These are phyloP conservation scores for Bigelowiella natans DNA, from an alignment of 78 protist genomes.

Conservation along the genomic window DNA sequence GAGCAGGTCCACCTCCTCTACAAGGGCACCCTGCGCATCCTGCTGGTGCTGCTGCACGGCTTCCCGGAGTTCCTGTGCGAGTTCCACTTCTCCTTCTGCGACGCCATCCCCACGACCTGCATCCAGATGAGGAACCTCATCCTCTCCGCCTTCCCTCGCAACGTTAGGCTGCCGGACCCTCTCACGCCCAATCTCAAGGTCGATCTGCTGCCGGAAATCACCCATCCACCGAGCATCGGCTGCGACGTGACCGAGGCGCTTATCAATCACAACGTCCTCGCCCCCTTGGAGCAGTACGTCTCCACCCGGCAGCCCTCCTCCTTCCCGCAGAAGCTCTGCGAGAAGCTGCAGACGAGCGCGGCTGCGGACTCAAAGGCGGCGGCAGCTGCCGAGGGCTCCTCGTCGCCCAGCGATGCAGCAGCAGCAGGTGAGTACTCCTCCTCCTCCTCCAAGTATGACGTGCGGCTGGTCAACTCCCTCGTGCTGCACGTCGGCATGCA, in stretches of 20 bases:
- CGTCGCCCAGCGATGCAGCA: background rate
- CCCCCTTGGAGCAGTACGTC: constrained; percentile 59
- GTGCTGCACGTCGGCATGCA: constrained; percentile 59
- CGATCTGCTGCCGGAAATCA: constrained; percentile 80
- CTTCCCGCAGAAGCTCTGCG: constrained; percentile 40
- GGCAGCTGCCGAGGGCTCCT: background rate
- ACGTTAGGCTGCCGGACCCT: constrained; percentile 91
- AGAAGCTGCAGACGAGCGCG: background rate
- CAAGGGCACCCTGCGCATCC: constrained; percentile 59
- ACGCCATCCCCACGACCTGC: constrained; percentile 84
- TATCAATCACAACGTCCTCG: background rate
- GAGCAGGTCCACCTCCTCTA: constrained; percentile 70
- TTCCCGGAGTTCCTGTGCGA: constrained; percentile 97
- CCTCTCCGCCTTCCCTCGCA: constrained; percentile 86
- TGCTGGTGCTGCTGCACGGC: constrained; percentile 86
- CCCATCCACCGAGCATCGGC: constrained; percentile 60
- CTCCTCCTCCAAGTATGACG: constrained; percentile 53
- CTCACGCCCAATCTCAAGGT: constrained; percentile 77
- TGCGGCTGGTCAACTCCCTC: constrained; percentile 73
- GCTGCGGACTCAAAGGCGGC: constrained; percentile 5
- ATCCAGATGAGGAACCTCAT: constrained; percentile 88
- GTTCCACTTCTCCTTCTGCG: constrained; percentile 79
- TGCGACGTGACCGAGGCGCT: constrained; percentile 47
- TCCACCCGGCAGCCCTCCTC: constrained; percentile 37
- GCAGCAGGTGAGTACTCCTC: background rate